A percentile compares a stretch with the other conserved stretches of the same genome.
Conservation (phyloP, 441 rosid species). For the Euphorbia celastroides region DNA sequence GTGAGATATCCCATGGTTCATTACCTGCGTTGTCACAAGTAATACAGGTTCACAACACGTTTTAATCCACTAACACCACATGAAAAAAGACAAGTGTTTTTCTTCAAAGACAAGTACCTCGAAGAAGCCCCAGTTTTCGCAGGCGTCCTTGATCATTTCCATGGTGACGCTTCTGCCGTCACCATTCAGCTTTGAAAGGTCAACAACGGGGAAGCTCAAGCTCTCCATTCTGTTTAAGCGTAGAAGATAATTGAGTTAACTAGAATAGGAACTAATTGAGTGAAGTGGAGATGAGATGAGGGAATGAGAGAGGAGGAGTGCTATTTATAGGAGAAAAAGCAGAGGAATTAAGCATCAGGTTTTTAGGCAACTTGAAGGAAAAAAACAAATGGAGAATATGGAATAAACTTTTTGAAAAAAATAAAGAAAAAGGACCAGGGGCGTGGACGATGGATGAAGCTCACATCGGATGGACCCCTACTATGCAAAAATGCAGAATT, state of each 20-base stretch:
- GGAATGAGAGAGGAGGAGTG: not conserved
- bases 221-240: conserved; percentile 44
- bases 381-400: not conserved
- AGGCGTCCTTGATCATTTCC: conserved; percentile 71
- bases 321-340: not conserved
- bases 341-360: not conserved
- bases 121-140: conserved; percentile 92
- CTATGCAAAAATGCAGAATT: too few species aligned
- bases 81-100: too few species aligned
- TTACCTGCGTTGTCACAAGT: conserved; percentile 27
- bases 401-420: not conserved
- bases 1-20: conserved; percentile 61
- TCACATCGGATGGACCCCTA: not conserved
- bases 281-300: not conserved
- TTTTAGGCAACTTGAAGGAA: not conserved
- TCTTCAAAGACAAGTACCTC: conserved; percentile 37
- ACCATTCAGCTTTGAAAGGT: conserved; percentile 56
- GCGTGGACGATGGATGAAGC: not conserved
- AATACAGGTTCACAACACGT: too few species aligned
- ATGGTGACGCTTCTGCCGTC: conserved; percentile 48
- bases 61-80: too few species aligned
- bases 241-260: too few species aligned
- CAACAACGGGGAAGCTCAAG: conserved; percentile 61
- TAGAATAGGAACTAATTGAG: not conserved
- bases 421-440: not conserved